Evolutionary conservation across 495 filamentous ascomycete genomes (phyloP), one percentile per base, ranked within the genome.

Genomic region (Aspergillus mulundensis): DNA sequence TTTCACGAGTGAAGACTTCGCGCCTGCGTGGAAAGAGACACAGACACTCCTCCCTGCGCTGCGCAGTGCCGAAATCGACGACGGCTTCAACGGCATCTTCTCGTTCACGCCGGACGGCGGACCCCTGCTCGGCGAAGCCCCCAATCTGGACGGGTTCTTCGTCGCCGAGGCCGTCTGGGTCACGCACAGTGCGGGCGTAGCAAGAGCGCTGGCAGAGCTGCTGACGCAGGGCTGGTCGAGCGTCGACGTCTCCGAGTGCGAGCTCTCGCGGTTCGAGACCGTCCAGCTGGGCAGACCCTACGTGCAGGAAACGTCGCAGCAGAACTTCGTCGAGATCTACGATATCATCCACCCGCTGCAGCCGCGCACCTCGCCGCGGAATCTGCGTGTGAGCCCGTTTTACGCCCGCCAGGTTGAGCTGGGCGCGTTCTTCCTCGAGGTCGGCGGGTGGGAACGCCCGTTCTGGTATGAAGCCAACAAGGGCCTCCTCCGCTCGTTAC

Each of bases 81-180:
- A 81, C 44, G 78, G 76, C 0, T 81, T 81, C 64, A 78, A 80
- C 51, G 78, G 77, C 11, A 63, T 81, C 55, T 80, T 81, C 56
- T 80, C 78, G 0, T 79, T 81, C 50, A 81, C 78, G 0, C 78
- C 78, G 0, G 78, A 81, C 57, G 77, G 77, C 7, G 77, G 76
- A 0, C 74, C 78, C 1, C 58, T 81, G 36, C 53, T 81, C 28
- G 78, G 78, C 25, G 69, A 75, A 60, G 66, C 72, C 12, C 74
- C 78, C 11, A 68, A 70, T 20, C 53, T 81, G 3, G 74, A 79
- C 30, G 74, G 74, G 10, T 80, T 81, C 69, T 81, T 72, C 34
- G 77, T 81, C 8, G 78, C 78, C 7, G 77, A 80, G 51, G 78
- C 78, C 7, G 77, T 81, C 1, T 81, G 78, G 78, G 77, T 81